Evolutionary conservation across 108 stramenopile genomes (phyloP), one percentile per base, ranked within the genome.

Genomic region (Nitzschia sp.): DNA sequence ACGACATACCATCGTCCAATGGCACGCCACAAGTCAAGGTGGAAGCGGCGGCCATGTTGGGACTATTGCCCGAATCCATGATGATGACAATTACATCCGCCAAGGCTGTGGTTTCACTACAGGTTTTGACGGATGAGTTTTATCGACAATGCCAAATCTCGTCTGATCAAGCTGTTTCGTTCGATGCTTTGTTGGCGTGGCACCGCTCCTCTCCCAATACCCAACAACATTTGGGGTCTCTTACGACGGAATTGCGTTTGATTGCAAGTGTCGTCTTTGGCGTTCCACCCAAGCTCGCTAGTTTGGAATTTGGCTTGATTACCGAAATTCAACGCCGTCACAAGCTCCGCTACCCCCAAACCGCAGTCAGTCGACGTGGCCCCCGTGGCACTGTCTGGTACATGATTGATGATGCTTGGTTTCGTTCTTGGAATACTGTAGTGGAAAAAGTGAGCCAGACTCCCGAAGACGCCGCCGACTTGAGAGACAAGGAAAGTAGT

Each of bases 381-480:
- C 91, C 94, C 21, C 46, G 74, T 49, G 91, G 91, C 28, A 95
- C 94, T 3, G 59, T 91, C 33, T 95, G 94, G 94, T 89, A 88
- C 64, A 74, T 95, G 18, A 83, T 95, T 35, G 86, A 89, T 71
- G 73, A 82, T 55, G 70, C 55, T 17, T 95, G 94, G 94, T 86
- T 60, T 48, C 74, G 75, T 24, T 54, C 59, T 18, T 95, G 94
- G 94, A 42, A 53, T 26, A 31, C 30, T 19, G 24, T 77, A 49
- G 61, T 94, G 26, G 54, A 83, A 61, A 26, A 76, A 59, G 75
- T 72, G 11, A 55, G 78, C 1, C 66, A 54, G 32, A 81, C 65
- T n/a, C 46, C 53, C 9, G 77, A 80, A 36, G 85, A 85, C 70
- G 76, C 54, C 26, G 68, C 70, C 29, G 84, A 85, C 73, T 51